These are phyloP conservation scores for Macrocybe gigantea DNA, from an alignment of 768 basidiomycete species.

Conservation along the genomic window DNA sequence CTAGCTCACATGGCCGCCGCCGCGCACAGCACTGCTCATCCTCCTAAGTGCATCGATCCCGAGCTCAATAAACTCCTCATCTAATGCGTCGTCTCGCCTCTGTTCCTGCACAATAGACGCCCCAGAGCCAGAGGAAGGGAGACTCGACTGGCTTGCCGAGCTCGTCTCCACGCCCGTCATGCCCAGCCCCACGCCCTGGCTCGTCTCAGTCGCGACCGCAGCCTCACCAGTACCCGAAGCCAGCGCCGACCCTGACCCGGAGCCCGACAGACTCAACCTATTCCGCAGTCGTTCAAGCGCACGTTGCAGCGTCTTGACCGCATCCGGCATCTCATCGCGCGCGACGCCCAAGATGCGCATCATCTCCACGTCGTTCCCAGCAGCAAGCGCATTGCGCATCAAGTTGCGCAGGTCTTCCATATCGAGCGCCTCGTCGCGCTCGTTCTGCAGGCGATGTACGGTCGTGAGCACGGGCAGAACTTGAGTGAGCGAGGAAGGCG, in stretches of 20 bases:
- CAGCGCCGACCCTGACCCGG: not conserved
- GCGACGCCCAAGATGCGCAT: slow-evolving; percentile 55
- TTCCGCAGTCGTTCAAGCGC: slow-evolving; percentile 47
- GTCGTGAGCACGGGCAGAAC: slow-evolving; percentile 17
- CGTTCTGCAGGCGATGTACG: slow-evolving; percentile 32
- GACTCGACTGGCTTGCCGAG: no score
- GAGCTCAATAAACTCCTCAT: slow-evolving; percentile 65
- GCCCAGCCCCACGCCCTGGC: not conserved
- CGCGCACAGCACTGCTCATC: slow-evolving; percentile 34
- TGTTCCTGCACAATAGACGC: no score
- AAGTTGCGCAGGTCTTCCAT: slow-evolving; percentile 48
- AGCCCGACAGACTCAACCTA: slow-evolving; percentile 9
- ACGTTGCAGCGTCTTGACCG: slow-evolving; percentile 73
- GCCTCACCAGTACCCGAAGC: not conserved
- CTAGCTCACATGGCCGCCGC: slow-evolving; percentile 18
- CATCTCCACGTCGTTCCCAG: slow-evolving; percentile 60
- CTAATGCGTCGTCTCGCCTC: slow-evolving; percentile 40
- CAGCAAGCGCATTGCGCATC: slow-evolving; percentile 51
- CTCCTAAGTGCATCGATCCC: slow-evolving; percentile 68
- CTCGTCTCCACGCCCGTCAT: not conserved
- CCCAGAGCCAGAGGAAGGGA: no score
- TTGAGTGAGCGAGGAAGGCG: slow-evolving; percentile 4
- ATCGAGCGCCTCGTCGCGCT: slow-evolving; percentile 46
- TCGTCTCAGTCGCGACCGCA: not conserved
- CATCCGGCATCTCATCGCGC: slow-evolving; percentile 71